A percentile compares a stretch with the other conserved stretches of the same genome.
Evolutionary conservation across 2,329 filamentous ascomycete species (phyloP).

Genomic region (Trichoderma afroharzianum): DNA sequence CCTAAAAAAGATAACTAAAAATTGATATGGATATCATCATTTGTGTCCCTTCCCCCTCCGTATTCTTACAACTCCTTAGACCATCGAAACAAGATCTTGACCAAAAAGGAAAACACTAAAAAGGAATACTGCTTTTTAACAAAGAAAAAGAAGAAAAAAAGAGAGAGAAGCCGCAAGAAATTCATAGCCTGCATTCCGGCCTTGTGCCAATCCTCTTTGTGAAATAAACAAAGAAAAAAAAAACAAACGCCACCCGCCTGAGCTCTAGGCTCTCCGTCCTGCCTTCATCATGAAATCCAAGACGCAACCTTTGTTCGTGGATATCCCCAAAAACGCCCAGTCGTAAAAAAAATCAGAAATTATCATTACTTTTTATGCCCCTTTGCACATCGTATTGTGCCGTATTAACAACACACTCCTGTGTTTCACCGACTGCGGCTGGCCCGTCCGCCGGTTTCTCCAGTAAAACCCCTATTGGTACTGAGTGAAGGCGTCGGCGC

Average conservation of each 20-base stretch:
- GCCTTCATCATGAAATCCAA: background rate
- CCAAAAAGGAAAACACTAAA: background rate
- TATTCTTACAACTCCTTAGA: background rate
- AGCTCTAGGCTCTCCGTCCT: background rate
- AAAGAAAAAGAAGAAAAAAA: background rate
- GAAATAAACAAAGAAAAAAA: background rate
- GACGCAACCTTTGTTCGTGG: background rate
- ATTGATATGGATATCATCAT: slow-evolving; percentile 13
- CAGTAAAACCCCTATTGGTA: background rate
- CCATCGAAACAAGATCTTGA: background rate
- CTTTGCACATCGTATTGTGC: background rate
- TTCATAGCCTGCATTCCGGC: background rate
- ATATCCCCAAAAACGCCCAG: background rate
- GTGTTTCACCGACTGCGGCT: slow-evolving; percentile 32
- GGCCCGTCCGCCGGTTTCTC: slow-evolving; percentile 10
- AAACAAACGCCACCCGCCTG: slow-evolving; percentile 1
- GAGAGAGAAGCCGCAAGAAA: background rate
- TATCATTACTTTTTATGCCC: slow-evolving; percentile 5
- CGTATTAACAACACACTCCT: slow-evolving; percentile 37
- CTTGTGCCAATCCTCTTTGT: slow-evolving; percentile 2
- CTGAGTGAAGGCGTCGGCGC: background rate
- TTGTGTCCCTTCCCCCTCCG: background rate
- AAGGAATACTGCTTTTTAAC: background rate
- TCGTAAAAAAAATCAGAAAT: background rate
- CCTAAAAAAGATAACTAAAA: background rate